Conservation (phyloP, 2,329 filamentous ascomycete species). For the Paraconiothyrium brasiliense region DNA sequence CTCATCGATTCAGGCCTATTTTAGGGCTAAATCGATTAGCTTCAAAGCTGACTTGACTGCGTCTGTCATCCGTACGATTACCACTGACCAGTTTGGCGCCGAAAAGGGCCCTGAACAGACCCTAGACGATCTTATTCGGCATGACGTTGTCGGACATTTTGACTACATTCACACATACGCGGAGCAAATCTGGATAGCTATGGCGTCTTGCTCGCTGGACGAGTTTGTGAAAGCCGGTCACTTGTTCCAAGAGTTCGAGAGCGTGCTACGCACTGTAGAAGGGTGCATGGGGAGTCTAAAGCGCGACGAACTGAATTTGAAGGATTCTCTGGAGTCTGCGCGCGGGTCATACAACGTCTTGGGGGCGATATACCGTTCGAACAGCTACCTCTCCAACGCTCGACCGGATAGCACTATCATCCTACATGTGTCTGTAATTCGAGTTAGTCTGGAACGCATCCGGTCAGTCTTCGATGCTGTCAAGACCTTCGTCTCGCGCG, state of each 20-base stretch:
- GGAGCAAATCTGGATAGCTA: conserved; percentile 80
- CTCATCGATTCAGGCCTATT: conserved; percentile 86
- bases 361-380: not conserved
- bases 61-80: conserved; percentile 10
- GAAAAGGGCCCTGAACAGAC: conserved; percentile 75
- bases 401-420: conserved; percentile 23
- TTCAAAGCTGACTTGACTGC: conserved; percentile 72
- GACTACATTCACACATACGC: conserved; percentile 85
- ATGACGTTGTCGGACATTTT: conserved; percentile 84
- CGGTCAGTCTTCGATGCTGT: conserved; percentile 19
- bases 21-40: conserved; percentile 81
- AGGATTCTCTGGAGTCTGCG: conserved; percentile 80
- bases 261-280: conserved; percentile 15
- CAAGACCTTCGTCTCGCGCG: conserved; percentile 8
- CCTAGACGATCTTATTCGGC: conserved; percentile 68
- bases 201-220: conserved; percentile 78
- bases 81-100: conserved; percentile 7
- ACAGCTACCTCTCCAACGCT: conserved; percentile 5
- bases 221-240: conserved; percentile 80
- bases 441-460: conserved; percentile 20
- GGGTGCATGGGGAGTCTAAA: conserved; percentile 59
- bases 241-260: conserved; percentile 43
- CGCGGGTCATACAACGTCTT: conserved; percentile 58
- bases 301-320: conserved; percentile 83
- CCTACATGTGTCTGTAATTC: conserved; percentile 16